Conservation (phyloP, 208 protist genomes). For the Trypanosoma platydactyli region DNA sequence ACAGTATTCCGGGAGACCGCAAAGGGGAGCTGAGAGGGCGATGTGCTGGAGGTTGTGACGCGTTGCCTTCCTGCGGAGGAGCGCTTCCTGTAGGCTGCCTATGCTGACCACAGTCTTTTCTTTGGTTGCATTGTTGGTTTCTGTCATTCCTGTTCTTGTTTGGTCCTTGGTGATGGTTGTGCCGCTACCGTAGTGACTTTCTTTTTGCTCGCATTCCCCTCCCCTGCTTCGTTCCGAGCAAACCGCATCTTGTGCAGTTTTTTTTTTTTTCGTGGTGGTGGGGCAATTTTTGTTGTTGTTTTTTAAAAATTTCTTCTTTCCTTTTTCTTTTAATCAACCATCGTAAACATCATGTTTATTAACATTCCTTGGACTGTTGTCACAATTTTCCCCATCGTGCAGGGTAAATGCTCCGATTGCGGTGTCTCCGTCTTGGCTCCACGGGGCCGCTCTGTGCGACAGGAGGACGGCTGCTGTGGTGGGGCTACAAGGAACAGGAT, state of each 20-base stretch:
- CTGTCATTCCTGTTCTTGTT: conserved; percentile 16
- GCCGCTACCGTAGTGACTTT: not conserved
- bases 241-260: conserved; percentile 8
- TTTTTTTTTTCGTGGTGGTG: not conserved
- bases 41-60: conserved; percentile 19
- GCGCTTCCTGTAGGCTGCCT: conserved; percentile 24
- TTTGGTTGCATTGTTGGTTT: conserved; percentile 6
- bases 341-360: no score
- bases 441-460: conserved; percentile 24
- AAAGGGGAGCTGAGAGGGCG: not conserved
- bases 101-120: not conserved
- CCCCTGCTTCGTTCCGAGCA: no score
- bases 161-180: conserved; percentile 19
- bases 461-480: conserved; percentile 33
- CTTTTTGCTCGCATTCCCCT: no score
- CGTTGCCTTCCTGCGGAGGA: conserved; percentile 29
- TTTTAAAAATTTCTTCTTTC: not conserved
- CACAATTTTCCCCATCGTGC: conserved; percentile 20
- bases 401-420: conserved; percentile 25
- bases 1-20: conserved; percentile 41
- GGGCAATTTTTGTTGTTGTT: not conserved
- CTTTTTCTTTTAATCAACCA: conserved; percentile 21
- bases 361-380: no score
- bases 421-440: conserved; percentile 1
- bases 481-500: conserved; percentile 60